Base-by-base conservation (phyloP, 371 early-diverging fungal genomes). In the Mortierella sp. region DNA sequence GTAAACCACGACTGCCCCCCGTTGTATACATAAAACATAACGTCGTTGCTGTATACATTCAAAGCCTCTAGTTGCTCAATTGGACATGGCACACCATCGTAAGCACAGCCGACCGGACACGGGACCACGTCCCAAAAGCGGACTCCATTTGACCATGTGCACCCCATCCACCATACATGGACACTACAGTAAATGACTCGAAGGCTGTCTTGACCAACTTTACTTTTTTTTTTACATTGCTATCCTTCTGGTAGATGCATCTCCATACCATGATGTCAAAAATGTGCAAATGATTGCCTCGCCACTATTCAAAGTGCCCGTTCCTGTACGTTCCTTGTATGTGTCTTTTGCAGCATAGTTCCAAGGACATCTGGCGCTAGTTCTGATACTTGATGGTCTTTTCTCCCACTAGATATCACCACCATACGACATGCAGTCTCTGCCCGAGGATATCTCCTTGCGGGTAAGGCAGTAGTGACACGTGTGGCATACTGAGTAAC, bases 231-330 rank as follows among this genome's bases (percentile, higher is more conserved):
- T 11, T 24, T 6, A 23, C 37, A 15, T 28, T 5, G 6, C 21
- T 30, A 26, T 26, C 2, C 12, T 3, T 51, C 24, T 15, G 8
- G 8, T 64, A 73, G 75, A 73, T 68, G 69, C 69, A 8, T 73
- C 75, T 2, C 63, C 75, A 1, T 73, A 73, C 52, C 69, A 73
- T 48, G 75, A 66, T 66, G 75, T 73, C 49, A 64, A 73, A 48
- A 52, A 73, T 42, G 69, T 73, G 27, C 60, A 32, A 14, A 73
- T 73, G 75, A 73, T 73, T 61, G 72, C 54, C 28, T 72, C 72
- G 15, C 72, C 72, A 12, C 59, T 72, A 8, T 72, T 72, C 41
- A 61, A 66, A 41, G 60, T 68, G 34, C 75, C 75, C 1, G 43
- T 43, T 0, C 54, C 68, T 51, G 75, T 73, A 73, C 12, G 68